Evolutionary conservation across 495 filamentous ascomycete species (phyloP), one percentile per base, ranked within the genome.

Genomic region (Clohesyomyces aquaticus): DNA sequence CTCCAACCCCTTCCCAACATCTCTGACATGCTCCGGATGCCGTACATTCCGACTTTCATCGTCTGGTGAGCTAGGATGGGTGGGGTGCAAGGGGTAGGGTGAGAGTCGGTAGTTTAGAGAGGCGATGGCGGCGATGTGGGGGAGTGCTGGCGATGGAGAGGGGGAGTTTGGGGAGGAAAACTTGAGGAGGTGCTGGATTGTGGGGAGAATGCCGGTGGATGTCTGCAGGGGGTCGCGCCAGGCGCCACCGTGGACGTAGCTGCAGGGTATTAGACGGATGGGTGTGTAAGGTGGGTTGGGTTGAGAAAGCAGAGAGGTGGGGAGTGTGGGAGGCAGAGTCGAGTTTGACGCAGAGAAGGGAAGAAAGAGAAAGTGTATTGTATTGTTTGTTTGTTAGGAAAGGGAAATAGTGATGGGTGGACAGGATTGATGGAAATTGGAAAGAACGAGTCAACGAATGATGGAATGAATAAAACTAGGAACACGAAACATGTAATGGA

Each of bases 201-300:
- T 63, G 29, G 69, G 57, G 12, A 28, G 21, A 23, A 71, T 29
- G 50, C 19, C 22, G 0, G 23, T 12, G 25, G 45, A 55, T 43
- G 22, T 53, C 46, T 63, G 61, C 4, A 47, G n/a, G 1, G 69
- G 69, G 58, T 71, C 69, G 56, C 69, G 69, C 69, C 69, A 71
- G 45, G 69, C 69, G 42, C 69, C 69, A 61, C 69, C 69, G 57
- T 71, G 69, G 61, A 72, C n/a, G 59, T 69, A 71, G 42, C 54
- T 69, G n/a, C n/a, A n/a, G n/a, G n/a, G n/a, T n/a, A n/a, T n/a
- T n/a, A n/a, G n/a, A n/a, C n/a, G n/a, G n/a, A n/a, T n/a, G n/a
- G n/a, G 50, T 46, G 26, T 6, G 25, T 38, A 9, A 23, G 48
- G 1, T 2, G 9, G 19, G 51, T 62, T 19, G 22, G 43, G 25